Base-by-base conservation (phyloP, 345 rosid species). In the Hypericum androsaemum region DNA sequence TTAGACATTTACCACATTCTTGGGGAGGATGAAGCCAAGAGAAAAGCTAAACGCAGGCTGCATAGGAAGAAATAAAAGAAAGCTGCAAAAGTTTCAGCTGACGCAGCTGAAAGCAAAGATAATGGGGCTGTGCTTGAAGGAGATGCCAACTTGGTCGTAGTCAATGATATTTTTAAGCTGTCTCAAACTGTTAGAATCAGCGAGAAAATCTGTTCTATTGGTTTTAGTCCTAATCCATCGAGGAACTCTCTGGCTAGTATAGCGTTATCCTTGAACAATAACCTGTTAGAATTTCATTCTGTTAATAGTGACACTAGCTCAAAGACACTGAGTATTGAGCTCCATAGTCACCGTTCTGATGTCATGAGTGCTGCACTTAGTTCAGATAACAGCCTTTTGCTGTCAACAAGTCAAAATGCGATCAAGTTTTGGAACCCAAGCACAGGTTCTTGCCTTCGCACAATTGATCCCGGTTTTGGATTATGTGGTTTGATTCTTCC, bases 341-440 rank as follows among this genome's bases (percentile, higher is more conserved):
- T 84, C 32, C 86, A 82, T 42, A 96, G 98, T 52, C 95, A 90
- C 65, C 88, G 98, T 48, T 81, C 96, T 59, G 96, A 80, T 61
- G 82, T 90, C 63, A 83, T 96, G 69, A 90, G 98, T 54, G 74
- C 84, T 52, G 71, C 96, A 49, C 94, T 90, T 62, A 87, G 89
- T 68, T 73, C 84, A 53, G 96, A 90, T 66, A 90, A 78, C 72
- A 78, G 76, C 37, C 81, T 88, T 62, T 71, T 90, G 74, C 74
- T 90, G 95, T 88, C 98, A 69, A 90, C 96, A 7, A 87, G 98
- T 74, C 95, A 90, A 77, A 79, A 77, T 68, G 80, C 94, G 38
- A 83, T 84, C 14, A 90, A 87, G 69, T 65, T 90, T 60, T 90
- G 98, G 98, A 90, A 84, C 74, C 95, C 98, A 60, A 88, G 88